These are phyloP conservation scores for Zygosaccharomyces siamensis DNA, from an alignment of 805 yeast genomes.

Conservation along the genomic window DNA sequence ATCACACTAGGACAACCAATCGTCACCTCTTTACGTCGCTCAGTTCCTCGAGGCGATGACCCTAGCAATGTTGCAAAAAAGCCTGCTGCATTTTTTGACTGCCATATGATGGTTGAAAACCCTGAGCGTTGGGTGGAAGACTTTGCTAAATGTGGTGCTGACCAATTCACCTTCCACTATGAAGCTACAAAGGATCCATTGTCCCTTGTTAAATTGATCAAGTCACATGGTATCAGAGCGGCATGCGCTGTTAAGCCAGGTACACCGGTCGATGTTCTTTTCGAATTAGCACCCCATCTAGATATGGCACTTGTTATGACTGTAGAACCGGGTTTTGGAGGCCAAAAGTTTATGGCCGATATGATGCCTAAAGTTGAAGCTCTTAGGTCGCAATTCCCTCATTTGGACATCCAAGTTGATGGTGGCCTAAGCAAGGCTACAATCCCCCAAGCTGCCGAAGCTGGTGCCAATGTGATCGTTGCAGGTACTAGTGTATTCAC, in stretches of 20 bases:
- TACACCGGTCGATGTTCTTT: constrained; percentile 79
- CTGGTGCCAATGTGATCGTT: constrained; percentile 97
- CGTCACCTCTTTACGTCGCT: constrained; percentile 68
- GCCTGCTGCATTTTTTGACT: constrained; percentile 66
- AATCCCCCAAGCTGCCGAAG: constrained; percentile 81
- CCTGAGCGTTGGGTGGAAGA: constrained; percentile 95
- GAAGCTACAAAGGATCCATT: constrained; percentile 83
- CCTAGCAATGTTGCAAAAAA: constrained; percentile 33
- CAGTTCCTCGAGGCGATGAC: constrained; percentile 60
- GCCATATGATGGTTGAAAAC: constrained; percentile 95
- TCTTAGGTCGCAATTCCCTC: constrained; percentile 68
- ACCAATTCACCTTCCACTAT: constrained; percentile 92
- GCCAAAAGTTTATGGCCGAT: constrained; percentile 89
- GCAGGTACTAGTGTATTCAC: constrained; percentile 94
- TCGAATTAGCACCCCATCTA: constrained; percentile 65
- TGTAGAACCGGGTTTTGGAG: constrained; percentile 98
- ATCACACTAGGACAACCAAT: constrained; percentile 91
- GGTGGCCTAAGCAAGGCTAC: constrained; percentile 92
- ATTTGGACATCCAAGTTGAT: constrained; percentile 88
- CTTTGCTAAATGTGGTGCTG: constrained; percentile 91
- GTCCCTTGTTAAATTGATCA: constrained; percentile 70
- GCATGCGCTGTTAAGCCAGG: constrained; percentile 94
- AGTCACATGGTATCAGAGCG: constrained; percentile 78
- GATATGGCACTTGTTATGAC: constrained; percentile 98
- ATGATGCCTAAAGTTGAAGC: constrained; percentile 94